These are phyloP conservation scores for Metschnikowia peoriensis DNA, from an alignment of 805 yeast species.

Conservation along the genomic window DNA sequence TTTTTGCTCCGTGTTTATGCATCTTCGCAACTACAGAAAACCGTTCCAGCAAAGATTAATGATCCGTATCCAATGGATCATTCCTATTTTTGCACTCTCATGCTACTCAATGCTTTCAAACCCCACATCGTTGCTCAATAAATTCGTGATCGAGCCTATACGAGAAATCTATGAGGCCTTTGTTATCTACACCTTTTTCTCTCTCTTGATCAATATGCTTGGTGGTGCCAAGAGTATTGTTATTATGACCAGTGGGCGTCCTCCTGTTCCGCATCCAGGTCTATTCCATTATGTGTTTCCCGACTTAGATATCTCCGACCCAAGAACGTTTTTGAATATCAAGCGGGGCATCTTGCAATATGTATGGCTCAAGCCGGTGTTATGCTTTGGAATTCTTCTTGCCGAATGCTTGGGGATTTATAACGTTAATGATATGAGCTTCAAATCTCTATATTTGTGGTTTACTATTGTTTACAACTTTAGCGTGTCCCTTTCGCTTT, in stretches of 20 bases:
- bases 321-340: constrained; percentile 68
- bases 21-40: constrained; percentile 68
- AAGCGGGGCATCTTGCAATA: constrained; percentile 89
- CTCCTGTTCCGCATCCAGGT: constrained; percentile 68
- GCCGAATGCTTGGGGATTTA: constrained; percentile 50
- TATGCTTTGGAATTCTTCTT: constrained; percentile 55
- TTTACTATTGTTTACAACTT: constrained; percentile 69
- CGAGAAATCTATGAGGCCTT: constrained; percentile 94
- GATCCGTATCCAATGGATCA: constrained; percentile 75
- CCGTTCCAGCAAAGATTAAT: constrained; percentile 86
- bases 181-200: constrained; percentile 89
- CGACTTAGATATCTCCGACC: constrained; percentile 81
- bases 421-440: constrained; percentile 48
- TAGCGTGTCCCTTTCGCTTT: constrained; percentile 78
- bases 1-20: constrained; percentile 28
- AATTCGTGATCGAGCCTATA: constrained; percentile 61
- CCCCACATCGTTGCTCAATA: constrained; percentile 40
- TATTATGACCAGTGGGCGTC: constrained; percentile 63
- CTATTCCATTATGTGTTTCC: constrained; percentile 48
- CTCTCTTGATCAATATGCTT: constrained; percentile 73
- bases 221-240: constrained; percentile 93
- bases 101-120: constrained; percentile 58
- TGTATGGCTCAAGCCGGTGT: constrained; percentile 88
- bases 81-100: constrained; percentile 75
- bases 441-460: constrained; percentile 57